Evolutionary conservation across 1,139 yeast species (phyloP).

Genomic region (Candida sojae): DNA sequence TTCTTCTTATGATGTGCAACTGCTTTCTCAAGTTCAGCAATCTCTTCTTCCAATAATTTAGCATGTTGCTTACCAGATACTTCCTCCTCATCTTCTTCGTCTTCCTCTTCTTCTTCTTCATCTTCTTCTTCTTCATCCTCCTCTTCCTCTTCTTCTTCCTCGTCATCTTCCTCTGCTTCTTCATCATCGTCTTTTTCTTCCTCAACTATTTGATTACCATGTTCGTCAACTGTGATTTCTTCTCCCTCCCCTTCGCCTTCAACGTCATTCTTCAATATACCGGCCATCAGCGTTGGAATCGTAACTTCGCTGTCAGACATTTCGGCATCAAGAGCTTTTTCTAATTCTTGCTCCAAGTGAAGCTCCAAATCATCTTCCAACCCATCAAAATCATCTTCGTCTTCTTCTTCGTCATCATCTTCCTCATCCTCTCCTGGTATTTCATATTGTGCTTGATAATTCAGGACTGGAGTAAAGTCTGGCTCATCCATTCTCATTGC

Average conservation of each 20-base stretch:
- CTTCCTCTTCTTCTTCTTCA: slow-evolving; percentile 27
- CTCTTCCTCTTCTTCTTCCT: slow-evolving; percentile 30
- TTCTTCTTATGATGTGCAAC: slow-evolving; percentile 76
- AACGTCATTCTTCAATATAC: slow-evolving; percentile 14
- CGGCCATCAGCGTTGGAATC: slow-evolving; percentile 12
- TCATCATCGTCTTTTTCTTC: slow-evolving; percentile 16
- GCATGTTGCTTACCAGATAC: slow-evolving; percentile 60
- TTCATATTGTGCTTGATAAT: slow-evolving; percentile 11
- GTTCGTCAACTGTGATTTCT: slow-evolving; percentile 23
- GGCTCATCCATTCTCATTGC: slow-evolving; percentile 11
- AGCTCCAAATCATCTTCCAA: slow-evolving; percentile 17
- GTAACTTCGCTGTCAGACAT: slow-evolving; percentile 13
- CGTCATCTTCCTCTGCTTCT: slow-evolving; percentile 24
- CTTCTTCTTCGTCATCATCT: slow-evolving; percentile 19
- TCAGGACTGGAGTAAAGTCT: background rate
- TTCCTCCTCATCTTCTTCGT: slow-evolving; percentile 29
- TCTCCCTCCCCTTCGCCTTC: slow-evolving; percentile 17
- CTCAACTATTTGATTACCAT: slow-evolving; percentile 11
- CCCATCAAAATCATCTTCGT: slow-evolving; percentile 25
- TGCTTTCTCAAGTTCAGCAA: slow-evolving; percentile 77
- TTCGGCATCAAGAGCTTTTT: slow-evolving; percentile 32
- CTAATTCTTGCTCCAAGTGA: slow-evolving; percentile 31
- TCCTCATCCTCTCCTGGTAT: slow-evolving; percentile 22
- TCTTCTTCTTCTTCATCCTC: slow-evolving; percentile 33
- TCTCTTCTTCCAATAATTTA: slow-evolving; percentile 81